Base-by-base conservation (phyloP, 129 eudicot genomes). In the Erigeron canadensis region DNA sequence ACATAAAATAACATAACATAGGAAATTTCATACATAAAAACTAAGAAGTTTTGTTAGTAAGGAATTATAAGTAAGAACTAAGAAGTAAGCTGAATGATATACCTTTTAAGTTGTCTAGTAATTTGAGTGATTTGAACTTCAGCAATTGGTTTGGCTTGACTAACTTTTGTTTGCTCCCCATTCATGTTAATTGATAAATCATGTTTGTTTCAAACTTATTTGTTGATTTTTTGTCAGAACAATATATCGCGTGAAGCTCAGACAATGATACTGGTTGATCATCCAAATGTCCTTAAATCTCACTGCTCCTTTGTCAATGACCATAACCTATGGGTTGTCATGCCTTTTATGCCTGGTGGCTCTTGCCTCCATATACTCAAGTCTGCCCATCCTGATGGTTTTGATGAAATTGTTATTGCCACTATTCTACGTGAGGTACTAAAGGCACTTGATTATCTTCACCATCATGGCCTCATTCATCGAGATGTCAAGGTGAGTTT, bases 311-410 rank as follows among this genome's bases (percentile, higher is more conserved):
- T 93, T 16, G 98, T 89, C 9, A 75, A 80, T 73, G 95, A 85
- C 60, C 96, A 93, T 84, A 89, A 78, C 81, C 78, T 93, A 18
- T 93, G 98, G 98, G 98, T 93, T 22, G 84, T 93, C 63, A 93
- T 87, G 98, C 98, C 96, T 23, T 93, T 71, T 69, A 93, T 89
- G 96, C 86, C 95, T 71, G 96, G 96, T 42, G 98, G 98, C 63
- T 93, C 98, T 62, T 93, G 98, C 67, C 96, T 94, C 9, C 98
- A 94, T 80, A 89, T 94, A 59, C 61, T 94, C 59, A 94, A 94
- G 79, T 84, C 96, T 62, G 81, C 82, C 40, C 80, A 89, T 65
- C 96, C 92, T 18, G 98, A 94, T 75, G 98, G 98, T 47, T 87
- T 94, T 56, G 93, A 87, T 80, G 98, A 94, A 81, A 89, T 84